Evolutionary conservation across 176 grass and related monocot species (phyloP).

Genomic region (Carex littledalei): DNA sequence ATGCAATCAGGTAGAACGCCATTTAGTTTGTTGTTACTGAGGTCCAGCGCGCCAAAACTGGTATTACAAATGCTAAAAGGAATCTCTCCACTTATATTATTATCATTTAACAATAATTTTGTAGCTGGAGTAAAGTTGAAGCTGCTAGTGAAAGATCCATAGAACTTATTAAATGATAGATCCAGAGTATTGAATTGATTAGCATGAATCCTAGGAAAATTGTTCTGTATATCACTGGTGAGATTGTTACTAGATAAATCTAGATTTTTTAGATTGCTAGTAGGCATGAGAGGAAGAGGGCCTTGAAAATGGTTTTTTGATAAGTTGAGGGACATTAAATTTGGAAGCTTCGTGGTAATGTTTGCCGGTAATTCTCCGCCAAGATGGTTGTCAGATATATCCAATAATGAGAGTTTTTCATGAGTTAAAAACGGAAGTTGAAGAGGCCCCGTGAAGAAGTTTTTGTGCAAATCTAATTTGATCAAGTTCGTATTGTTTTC

Average conservation of each 20-base stretch:
- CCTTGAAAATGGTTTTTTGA: not conserved
- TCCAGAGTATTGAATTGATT: too few species aligned
- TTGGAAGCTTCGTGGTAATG: conserved; percentile 26
- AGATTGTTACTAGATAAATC: conserved; percentile 25
- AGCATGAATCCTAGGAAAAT: not conserved
- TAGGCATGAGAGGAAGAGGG: not conserved
- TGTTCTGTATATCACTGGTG: not conserved
- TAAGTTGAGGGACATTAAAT: not conserved
- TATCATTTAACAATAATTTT: too few species aligned
- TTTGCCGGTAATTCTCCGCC: not conserved
- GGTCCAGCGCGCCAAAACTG: not conserved
- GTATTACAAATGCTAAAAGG: not conserved
- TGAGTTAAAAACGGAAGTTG: not conserved
- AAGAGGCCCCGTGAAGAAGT: conserved; percentile 17
- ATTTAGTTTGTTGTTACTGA: not conserved
- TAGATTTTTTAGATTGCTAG: rapidly evolving
- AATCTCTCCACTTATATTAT: not conserved
- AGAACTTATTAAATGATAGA: too few species aligned
- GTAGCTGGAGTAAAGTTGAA: too few species aligned
- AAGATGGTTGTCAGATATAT: conserved; percentile 20
- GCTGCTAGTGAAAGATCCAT: not conserved
- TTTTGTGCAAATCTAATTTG: conserved; percentile 18
- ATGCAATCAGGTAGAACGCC: not conserved
- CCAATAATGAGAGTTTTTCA: not conserved
- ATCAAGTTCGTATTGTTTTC: not conserved